Base-by-base conservation (phyloP, 352 stramenopile genomes). In the Pilasporangium apinafurcum region DNA sequence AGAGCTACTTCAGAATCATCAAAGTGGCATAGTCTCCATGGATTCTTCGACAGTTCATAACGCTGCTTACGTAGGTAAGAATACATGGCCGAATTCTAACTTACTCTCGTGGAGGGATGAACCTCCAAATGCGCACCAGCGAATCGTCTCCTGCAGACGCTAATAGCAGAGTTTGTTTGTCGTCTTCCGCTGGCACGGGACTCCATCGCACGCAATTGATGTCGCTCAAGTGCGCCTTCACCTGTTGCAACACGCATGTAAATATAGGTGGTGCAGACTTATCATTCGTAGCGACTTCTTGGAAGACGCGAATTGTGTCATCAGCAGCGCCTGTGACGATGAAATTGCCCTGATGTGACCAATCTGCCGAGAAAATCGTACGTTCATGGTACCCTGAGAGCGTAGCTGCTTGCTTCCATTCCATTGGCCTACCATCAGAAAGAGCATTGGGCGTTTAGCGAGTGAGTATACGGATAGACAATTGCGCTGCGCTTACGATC, bases 351-450 rank as follows among this genome's bases (percentile, higher is more conserved):
- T 86, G 66, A 12, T 69, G 68, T 14, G 76, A 88, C 83, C 93
- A 99, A 63, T 98, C 83, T 8, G 98, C 68, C 40, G 65, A 92
- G 57, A 97, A 98, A 18, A 98, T 83, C 2, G 88, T 89, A 33
- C 75, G 73, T 16, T 83, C 74, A 65, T 98, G 95, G 26, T 77
- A 80, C 25, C 86, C 74, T 1, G 83, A 59, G 10, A 99, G 52
- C 29, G 68, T 72, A 0, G 86, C 64, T 0, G 84, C 79, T 43
- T 84, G 83, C 50, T 77, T 84, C 90, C 91, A 98, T 24, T 92
- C 60, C 67, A 59, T 83, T 31, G 58, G 48, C 22, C 59, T 83
- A 39, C 22, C 48, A 27, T 17, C 5, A 35, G 5, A 32, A 2
- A 48, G 0, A 26, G 36, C 10, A 24, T n/a, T 9, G 32, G 4